Evolutionary conservation across 1,139 yeast species (phyloP), one percentile per base, ranked within the genome.

Genomic region (Debaryomycetaceae sp.): DNA sequence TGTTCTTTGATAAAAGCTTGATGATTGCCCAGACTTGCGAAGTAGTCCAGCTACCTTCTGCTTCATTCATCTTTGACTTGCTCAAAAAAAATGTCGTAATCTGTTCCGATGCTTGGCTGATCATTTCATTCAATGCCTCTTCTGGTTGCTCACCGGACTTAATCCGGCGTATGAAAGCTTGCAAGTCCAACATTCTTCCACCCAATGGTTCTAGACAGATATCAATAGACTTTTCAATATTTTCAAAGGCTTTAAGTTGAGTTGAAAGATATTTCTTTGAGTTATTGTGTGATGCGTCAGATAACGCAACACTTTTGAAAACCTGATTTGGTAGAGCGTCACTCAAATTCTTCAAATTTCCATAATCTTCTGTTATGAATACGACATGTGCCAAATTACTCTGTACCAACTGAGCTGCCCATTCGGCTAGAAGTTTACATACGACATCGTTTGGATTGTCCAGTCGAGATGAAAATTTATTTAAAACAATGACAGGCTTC

Each of bases 101-200:
- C 59, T 93, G 97, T 55, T 89, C 91, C 4, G 95, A 83, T 0
- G 96, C 85, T 62, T 90, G 97, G 33, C 72, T 75, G 6, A 89
- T 77, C 85, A 93, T 86, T 53, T 89, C 95, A 5, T 76, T 65
- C 39, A 90, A 68, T 0, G 99, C 98, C 42, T 77, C 85, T 20
- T 66, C 57, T 1, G 97, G 96, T 8, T 79, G 62, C 60, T 93
- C 98, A 2, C 99, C 99, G 0, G 93, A 81, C 54, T 83, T 84
- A 22, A 93, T 78, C 43, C 98, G 85, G 57, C 98, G 80, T 0
- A 87, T 86, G 65, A 89, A 89, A 17, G 95, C 85, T 63, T 93
- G 97, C 45, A 93, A 73, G 60, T 93, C 99, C 44, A 91, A 75
- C 91, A 93, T 87, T 52, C 99, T 80, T 37, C 99, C 99, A 9